Conservation (phyloP, 768 basidiomycete species). For the Exidia glandulosa region DNA sequence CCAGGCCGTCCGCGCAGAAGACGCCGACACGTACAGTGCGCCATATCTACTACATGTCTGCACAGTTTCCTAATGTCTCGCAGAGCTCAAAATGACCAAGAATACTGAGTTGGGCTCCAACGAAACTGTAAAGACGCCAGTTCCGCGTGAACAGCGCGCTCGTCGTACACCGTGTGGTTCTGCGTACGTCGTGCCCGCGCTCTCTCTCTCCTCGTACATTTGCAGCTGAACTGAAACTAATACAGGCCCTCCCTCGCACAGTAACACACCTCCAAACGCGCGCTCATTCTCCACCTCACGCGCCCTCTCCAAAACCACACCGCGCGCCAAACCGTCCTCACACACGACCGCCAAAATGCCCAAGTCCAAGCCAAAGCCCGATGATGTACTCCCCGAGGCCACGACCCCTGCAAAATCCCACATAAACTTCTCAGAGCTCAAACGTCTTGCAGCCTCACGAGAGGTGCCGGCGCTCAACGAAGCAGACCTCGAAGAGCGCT, state of each 20-base stretch:
- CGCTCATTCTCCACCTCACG: conserved; percentile 51
- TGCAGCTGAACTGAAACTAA: background rate
- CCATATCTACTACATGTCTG: background rate
- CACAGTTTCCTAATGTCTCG: background rate
- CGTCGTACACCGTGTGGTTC: conserved; percentile 33
- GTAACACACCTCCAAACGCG: conserved; percentile 9
- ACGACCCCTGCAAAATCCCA: background rate
- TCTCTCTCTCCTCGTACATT: background rate
- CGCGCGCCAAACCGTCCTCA: background rate
- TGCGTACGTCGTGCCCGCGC: too few species aligned
- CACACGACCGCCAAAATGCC: background rate
- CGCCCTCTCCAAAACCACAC: background rate
- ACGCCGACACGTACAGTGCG: background rate
- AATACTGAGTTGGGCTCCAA: conserved; percentile 86
- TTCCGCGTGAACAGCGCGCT: conserved; percentile 31
- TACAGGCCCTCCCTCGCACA: background rate
- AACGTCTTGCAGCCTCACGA: background rate
- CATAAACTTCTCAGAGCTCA: background rate
- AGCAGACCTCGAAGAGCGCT: background rate
- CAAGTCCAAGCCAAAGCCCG: background rate
- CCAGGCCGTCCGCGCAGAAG: conserved; percentile 37
- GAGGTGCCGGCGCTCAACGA: background rate
- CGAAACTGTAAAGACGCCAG: conserved; percentile 57
- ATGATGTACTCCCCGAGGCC: background rate
- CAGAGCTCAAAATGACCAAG: conserved; percentile 62